phyloP scores from a whole-genome alignment of 495 filamentous ascomycete genomes.

The Podospora didyma region DNA sequence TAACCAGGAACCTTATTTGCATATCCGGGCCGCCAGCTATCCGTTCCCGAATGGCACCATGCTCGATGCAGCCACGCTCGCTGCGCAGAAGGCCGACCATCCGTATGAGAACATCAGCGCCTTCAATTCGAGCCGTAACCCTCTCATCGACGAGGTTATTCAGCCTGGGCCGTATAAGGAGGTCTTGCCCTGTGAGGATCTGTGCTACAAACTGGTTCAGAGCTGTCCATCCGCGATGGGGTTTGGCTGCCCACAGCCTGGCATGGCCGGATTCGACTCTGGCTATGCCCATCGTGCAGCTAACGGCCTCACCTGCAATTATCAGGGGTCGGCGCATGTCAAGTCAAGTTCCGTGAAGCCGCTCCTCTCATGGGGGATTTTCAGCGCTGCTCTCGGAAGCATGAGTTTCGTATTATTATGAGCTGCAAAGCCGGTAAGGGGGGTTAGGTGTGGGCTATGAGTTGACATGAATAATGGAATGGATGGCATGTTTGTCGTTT shows the following conservation, averaged over 20 bases:
- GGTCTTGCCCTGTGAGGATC: slow-evolving; percentile 74
- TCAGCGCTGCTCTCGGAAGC: not conserved
- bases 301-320: slow-evolving; percentile 40
- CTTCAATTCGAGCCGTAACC: slow-evolving; percentile 60
- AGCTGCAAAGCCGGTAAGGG: not conserved
- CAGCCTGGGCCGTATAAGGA: slow-evolving; percentile 91
- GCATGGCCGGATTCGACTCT: slow-evolving; percentile 47
- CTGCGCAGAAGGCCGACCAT: slow-evolving; percentile 11
- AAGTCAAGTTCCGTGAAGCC: slow-evolving; percentile 17
- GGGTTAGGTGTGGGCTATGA: not conserved
- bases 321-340: slow-evolving; percentile 40
- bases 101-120: slow-evolving; percentile 17
- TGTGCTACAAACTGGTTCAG: slow-evolving; percentile 79
- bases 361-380: slow-evolving; percentile 8
- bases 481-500: not conserved
- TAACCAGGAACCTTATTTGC: slow-evolving; percentile 49
- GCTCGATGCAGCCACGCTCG: slow-evolving; percentile 29
- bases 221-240: slow-evolving; percentile 75
- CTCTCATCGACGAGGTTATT: slow-evolving; percentile 64
- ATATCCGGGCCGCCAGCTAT: slow-evolving; percentile 63
- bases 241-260: slow-evolving; percentile 69
- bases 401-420: slow-evolving; percentile 6
- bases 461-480: not conserved
- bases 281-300: slow-evolving; percentile 57
- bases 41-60: slow-evolving; percentile 63